Evolutionary conservation across 352 stramenopile species (phyloP).

Genomic region (Phytophthora constricta): DNA sequence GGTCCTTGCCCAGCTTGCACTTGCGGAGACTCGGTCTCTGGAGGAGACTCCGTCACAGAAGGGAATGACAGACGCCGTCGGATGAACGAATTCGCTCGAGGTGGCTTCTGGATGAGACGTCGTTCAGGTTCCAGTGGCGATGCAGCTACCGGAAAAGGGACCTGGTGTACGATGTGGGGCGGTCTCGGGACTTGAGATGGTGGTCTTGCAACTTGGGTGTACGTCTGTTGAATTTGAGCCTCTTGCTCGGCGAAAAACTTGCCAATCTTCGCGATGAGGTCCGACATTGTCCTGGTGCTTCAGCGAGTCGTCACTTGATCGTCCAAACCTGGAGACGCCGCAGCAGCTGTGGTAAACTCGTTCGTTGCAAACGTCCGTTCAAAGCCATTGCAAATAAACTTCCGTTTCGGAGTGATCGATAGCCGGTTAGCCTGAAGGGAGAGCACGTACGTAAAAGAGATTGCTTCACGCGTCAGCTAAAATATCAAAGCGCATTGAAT

Average conservation of each 20-base stretch:
- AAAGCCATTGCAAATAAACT: not conserved
- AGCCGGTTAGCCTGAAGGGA: not conserved
- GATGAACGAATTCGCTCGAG: conserved; percentile 26
- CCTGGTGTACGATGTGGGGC: conserved; percentile 9
- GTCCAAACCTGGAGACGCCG: not conserved
- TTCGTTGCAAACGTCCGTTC: not conserved
- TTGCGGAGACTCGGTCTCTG: conserved; percentile 1
- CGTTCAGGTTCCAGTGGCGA: conserved; percentile 2
- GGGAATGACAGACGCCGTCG: conserved; percentile 28
- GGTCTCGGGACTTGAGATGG: conserved; percentile 2
- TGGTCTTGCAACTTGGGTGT: conserved; percentile 26
- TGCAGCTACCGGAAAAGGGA: conserved; percentile 1
- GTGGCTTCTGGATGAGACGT: not conserved
- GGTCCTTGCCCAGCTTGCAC: not conserved
- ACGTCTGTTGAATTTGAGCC: conserved; percentile 53
- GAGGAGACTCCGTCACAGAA: not conserved
- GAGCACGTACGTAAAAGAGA: not conserved
- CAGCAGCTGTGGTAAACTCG: not conserved
- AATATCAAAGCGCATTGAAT: conserved; percentile 12
- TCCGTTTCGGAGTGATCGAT: not conserved
- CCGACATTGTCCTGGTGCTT: conserved; percentile 40
- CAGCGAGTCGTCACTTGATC: not conserved
- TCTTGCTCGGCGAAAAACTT: conserved; percentile 76
- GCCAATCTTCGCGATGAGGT: conserved; percentile 74
- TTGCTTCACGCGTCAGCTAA: not conserved